Evolutionary conservation across 202 grass and related monocot genomes (phyloP).

Genomic region (Carex arenaria): DNA sequence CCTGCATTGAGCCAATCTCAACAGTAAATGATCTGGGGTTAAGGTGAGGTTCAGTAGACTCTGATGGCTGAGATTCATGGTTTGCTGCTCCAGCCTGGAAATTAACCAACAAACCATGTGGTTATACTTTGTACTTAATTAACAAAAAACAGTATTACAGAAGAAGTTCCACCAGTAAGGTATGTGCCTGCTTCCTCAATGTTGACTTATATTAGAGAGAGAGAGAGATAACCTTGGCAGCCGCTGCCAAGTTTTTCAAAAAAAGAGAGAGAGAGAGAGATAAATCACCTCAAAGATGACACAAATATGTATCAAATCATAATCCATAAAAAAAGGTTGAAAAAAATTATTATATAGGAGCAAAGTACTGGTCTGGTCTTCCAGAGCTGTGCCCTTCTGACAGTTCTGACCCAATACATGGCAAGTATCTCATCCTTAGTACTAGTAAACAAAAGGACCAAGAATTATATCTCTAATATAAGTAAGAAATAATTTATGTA

Average conservation of each 20-base stretch:
- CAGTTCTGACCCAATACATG: neutral
- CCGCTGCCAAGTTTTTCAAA: too few relatives aligned
- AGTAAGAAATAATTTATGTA: conserved; percentile 13
- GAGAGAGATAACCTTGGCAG: neutral
- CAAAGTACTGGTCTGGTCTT: neutral
- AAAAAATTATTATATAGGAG: neutral
- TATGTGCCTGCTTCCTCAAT: neutral
- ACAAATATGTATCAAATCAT: neutral
- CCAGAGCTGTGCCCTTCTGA: neutral
- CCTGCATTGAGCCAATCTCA: conserved; percentile 59
- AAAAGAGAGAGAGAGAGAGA: neutral
- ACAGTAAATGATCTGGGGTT: conserved; percentile 50
- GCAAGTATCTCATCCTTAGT: neutral
- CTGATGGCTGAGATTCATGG: conserved; percentile 45
- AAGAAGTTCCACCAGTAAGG: neutral
- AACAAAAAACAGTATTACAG: conserved; percentile 5
- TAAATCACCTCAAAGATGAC: neutral
- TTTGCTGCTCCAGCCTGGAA: conserved; percentile 43
- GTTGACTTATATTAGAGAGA: neutral
- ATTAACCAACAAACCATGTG: conserved; percentile 2
- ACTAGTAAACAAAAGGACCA: neutral
- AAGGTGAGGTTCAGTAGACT: conserved; percentile 35
- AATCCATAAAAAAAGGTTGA: neutral
- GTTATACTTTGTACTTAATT: neutral
- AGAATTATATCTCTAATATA: neutral